Evolutionary conservation across 768 basidiomycete genomes (phyloP), one percentile per base, ranked within the genome.

Genomic region (Russula sp.): DNA sequence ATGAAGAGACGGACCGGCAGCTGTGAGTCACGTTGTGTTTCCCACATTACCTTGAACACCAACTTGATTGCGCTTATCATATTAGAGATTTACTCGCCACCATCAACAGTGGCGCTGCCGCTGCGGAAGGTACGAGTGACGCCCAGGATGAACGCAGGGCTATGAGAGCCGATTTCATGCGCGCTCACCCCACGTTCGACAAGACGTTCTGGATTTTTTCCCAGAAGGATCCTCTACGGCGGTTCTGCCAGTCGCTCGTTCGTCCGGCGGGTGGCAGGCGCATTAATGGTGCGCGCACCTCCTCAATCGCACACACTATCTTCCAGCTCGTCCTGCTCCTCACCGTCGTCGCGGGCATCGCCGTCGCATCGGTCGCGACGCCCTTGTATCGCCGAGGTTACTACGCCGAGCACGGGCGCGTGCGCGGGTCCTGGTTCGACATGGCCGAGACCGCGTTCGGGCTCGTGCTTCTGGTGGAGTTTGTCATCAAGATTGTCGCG

Each of bases 191-290:
- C 0, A 81, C 86, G 2, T 98, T 90, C 69, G 95, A 98, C 73
- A 89, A 85, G 69, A 83, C 90, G 0, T 87, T 98, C 63, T 97
- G 91, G 89, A 63, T 96, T 20, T 87, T 98, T 70, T 82, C 87
- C 2, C 93, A 96, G 74, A 81, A 83, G 65, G 91, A 88, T 65
- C 73, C 74, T 16, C 39, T 95, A 42, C 87, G 96, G 1, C 80
- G 76, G 46, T 70, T 85, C 60, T 96, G 90, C 70, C 96, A 98
- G 73, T 83, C 81, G 63, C 73, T 96, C 49, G 92, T 96, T 18
- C 81, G 82, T 42, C 91, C 96, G 0, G 82, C 91, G 0, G 82
- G 84, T 57, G 92, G 93, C 25, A 88, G 92, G 60, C 90, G 96
- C 0, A 87, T 98, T 61, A 89, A 87, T 69, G 96, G 96, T n/a